These are phyloP conservation scores for Acacia pycnantha DNA, from an alignment of 331 rosid genomes.

Conservation along the genomic window DNA sequence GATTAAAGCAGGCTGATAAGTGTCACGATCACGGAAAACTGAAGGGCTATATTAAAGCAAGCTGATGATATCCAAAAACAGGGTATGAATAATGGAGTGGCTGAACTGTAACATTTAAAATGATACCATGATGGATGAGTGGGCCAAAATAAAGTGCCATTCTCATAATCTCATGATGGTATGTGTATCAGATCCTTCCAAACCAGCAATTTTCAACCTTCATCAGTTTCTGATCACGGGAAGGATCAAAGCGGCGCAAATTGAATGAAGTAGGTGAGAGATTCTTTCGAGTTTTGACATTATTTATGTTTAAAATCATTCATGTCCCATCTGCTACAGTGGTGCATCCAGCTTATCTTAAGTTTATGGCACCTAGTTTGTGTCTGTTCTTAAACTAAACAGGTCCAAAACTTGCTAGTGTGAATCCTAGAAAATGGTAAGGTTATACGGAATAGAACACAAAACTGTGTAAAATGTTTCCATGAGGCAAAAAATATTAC, in stretches of 20 bases:
- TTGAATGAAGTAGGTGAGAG: background rate
- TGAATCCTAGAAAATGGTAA: background rate
- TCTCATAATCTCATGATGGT: background rate
- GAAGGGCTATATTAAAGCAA: conserved; percentile 1
- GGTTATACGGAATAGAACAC: too few species aligned
- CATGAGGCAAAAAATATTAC: too few species aligned
- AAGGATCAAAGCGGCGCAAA: background rate
- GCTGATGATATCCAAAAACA: background rate
- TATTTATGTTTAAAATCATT: background rate
- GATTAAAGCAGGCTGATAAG: background rate
- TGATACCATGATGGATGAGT: conserved; percentile 6
- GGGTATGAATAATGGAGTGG: background rate
- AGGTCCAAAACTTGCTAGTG: background rate
- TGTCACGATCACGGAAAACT: background rate
- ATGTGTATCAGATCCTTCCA: background rate
- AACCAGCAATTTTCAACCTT: background rate
- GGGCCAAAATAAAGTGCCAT: conserved; percentile 2
- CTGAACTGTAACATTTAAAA: conserved; percentile 4
- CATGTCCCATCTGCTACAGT: background rate
- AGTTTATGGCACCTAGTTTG: background rate
- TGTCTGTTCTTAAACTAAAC: background rate
- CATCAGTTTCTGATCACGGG: background rate
- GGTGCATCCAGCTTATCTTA: background rate
- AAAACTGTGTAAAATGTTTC: too few species aligned
- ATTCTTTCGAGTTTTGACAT: background rate